These are phyloP conservation scores for Cladobotryum protrusum DNA, from an alignment of 2,329 filamentous ascomycete species.

Conservation along the genomic window DNA sequence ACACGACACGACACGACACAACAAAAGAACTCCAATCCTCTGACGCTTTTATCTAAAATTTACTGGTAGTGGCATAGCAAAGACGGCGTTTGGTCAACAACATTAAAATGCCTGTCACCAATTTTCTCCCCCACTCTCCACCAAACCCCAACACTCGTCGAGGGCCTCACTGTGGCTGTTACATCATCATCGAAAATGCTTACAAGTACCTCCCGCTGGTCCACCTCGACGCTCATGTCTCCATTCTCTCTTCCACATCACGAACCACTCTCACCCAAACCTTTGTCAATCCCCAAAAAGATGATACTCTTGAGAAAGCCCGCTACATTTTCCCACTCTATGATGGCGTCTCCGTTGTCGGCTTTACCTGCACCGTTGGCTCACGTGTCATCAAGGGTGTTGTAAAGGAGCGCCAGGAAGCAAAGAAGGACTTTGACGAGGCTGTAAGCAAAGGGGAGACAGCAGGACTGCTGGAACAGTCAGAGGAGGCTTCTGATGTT, in stretches of 20 bases:
- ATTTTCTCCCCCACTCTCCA: neutral
- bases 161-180: slow-evolving; percentile 29
- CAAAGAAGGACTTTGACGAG: slow-evolving; percentile 51
- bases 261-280: slow-evolving; percentile 47
- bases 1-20: too few species aligned
- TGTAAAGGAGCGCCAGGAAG: slow-evolving; percentile 60
- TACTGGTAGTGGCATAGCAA: too few species aligned
- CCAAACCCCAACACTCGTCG: neutral
- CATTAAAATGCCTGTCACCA: too few species aligned
- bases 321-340: slow-evolving; percentile 66
- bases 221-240: slow-evolving; percentile 51
- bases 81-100: too few species aligned
- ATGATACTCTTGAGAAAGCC: slow-evolving; percentile 35
- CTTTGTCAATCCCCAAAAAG: slow-evolving; percentile 51
- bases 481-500: slow-evolving; percentile 53
- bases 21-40: too few species aligned
- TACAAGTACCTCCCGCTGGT: slow-evolving; percentile 51
- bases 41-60: too few species aligned
- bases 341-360: slow-evolving; percentile 64
- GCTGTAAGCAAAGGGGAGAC: slow-evolving; percentile 54
- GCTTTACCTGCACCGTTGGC: slow-evolving; percentile 59
- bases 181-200: slow-evolving; percentile 17
- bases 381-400: slow-evolving; percentile 54
- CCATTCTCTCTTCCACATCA: slow-evolving; percentile 49
- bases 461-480: slow-evolving; percentile 60